Percentiles rank a stretch among this genome's conserved stretches.
These are phyloP conservation scores for Podospora fimiseda DNA, from an alignment of 495 filamentous ascomycete genomes.

Conservation along the genomic window DNA sequence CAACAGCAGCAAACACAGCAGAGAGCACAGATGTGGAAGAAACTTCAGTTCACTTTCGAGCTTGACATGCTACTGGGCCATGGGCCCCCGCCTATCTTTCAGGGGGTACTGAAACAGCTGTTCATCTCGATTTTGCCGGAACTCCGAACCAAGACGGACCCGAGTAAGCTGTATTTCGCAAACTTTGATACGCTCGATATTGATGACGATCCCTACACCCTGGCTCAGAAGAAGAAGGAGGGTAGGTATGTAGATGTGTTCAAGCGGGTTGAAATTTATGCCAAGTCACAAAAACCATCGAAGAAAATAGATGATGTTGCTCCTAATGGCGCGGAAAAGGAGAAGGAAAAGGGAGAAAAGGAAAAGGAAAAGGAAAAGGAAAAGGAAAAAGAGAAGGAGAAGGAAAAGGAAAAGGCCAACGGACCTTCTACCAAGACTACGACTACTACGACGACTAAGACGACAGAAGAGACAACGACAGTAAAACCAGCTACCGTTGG, in stretches of 20 bases:
- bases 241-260: constrained; percentile 38
- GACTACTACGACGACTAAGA: too few relatives aligned
- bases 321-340: background rate
- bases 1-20: constrained; percentile 21
- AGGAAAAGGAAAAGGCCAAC: too few relatives aligned
- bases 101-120: constrained; percentile 41
- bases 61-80: constrained; percentile 43
- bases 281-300: background rate
- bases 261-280: constrained; percentile 25
- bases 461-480: too few relatives aligned
- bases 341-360: too few relatives aligned
- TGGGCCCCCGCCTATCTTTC: constrained; percentile 41
- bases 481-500: background rate
- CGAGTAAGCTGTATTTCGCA: constrained; percentile 44
- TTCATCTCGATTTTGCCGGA: constrained; percentile 36
- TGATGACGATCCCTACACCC: constrained; percentile 29
- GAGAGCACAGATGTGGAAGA: constrained; percentile 31
- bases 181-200: constrained; percentile 45
- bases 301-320: background rate
- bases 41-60: constrained; percentile 34
- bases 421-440: too few relatives aligned
- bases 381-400: too few relatives aligned
- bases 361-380: too few relatives aligned
- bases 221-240: constrained; percentile 20
- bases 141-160: constrained; percentile 36